Evolutionary conservation across 495 filamentous ascomycete species (phyloP), one percentile per base, ranked within the genome.

Genomic region (Cairneyella variabilis): DNA sequence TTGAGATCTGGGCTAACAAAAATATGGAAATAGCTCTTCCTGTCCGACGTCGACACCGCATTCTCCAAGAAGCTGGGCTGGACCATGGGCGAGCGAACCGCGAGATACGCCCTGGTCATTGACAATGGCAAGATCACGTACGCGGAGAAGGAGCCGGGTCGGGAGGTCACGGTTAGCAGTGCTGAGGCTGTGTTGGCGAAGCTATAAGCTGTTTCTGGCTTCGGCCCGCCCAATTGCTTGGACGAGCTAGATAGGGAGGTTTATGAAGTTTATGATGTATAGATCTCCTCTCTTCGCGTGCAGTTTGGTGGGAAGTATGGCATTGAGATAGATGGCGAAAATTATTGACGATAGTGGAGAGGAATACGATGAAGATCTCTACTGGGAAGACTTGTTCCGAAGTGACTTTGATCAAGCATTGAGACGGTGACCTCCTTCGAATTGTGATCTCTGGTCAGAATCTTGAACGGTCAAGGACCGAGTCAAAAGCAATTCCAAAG

Each of bases 71-170:
- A 75, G 63, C 79, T 92, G 57, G 91, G 88, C 69, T 97, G 91
- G 91, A 82, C 82, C 36, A 76, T 80, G 20, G 84, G 80, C 26
- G 82, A 84, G 64, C 80, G 89, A 43, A 91, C 89, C 42, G 80
- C 80, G 52, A 77, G 92, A 46, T 97, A 89, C 68, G 92, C 87
- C 57, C 78, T 97, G 69, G 69, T 95, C 54, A 75, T 97, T 61
- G 91, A 97, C 71, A 80, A 95, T 72, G 91, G 91, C 63, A 95
- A 88, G 76, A 78, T 97, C 62, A 77, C 71, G 62, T 96, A 96
- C 71, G 89, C 91, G 44, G 89, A 89, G 71, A 83, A 84, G 66
- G 87, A 92, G 73, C 76, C 78, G 48, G 77, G 74, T 6, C 79
- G 82, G 63, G 82, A 89, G 66, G 84, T 77, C 51, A 82, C 78